Evolutionary conservation across 2,329 filamentous ascomycete species (phyloP).

Genomic region (Botrytis paeoniae): DNA sequence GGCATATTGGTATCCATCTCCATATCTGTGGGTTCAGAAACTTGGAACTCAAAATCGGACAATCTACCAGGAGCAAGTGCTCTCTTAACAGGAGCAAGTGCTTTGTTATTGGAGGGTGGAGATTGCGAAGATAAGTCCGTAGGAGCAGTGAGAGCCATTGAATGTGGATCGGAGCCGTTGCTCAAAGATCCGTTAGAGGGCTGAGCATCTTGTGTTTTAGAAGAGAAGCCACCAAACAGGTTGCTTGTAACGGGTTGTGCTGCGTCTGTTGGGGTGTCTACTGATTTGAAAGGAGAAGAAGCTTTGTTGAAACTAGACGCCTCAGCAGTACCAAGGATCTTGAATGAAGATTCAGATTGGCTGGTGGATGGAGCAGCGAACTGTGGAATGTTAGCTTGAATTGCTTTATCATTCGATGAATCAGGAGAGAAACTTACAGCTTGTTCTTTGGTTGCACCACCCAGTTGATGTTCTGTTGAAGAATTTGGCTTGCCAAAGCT

Average conservation of each 20-base stretch:
- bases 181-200: constrained; percentile 6
- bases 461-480: neutral
- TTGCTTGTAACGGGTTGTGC: constrained; percentile 24
- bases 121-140: constrained; percentile 7
- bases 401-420: neutral
- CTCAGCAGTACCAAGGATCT: constrained; percentile 10
- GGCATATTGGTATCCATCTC: constrained; percentile 28
- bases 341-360: neutral
- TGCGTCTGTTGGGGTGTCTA: constrained; percentile 23
- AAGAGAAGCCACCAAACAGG: constrained; percentile 23
- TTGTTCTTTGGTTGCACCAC: neutral
- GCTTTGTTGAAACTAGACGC: neutral
- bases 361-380: neutral
- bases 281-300: constrained; percentile 25
- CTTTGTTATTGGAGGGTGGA: neutral
- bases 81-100: neutral
- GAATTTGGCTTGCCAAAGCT: constrained; percentile 2
- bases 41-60: constrained; percentile 13
- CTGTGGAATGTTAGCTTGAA: neutral
- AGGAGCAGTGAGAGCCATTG: neutral
- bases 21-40: constrained; percentile 28
- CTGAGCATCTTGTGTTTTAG: neutral
- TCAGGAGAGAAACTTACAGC: neutral
- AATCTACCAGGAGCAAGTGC: constrained; percentile 13
- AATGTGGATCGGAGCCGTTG: neutral